A percentile compares a stretch with the other conserved stretches of the same genome.
These are phyloP conservation scores for Cryptococcus sp. DNA, from an alignment of 1,284 basidiomycete genomes.

Conservation along the genomic window DNA sequence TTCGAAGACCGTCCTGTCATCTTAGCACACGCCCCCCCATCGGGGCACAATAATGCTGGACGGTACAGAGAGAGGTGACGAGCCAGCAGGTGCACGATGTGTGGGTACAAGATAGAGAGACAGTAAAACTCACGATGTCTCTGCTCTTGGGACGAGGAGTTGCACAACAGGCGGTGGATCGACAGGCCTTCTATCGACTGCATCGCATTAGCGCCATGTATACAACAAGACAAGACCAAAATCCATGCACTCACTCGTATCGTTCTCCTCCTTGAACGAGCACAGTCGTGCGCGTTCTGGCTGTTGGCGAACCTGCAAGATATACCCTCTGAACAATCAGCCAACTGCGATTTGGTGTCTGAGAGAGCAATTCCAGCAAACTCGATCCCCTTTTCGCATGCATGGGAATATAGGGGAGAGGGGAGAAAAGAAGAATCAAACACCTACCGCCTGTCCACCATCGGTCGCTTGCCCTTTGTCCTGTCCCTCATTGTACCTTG, in stretches of 20 bases:
- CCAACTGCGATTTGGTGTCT: too few relatives aligned
- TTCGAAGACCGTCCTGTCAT: constrained; percentile 27
- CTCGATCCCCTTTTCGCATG: too few relatives aligned
- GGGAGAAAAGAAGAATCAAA: too few relatives aligned
- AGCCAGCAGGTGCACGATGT: too few relatives aligned
- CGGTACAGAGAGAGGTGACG: too few relatives aligned
- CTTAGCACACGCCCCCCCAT: not conserved
- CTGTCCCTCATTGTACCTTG: too few relatives aligned
- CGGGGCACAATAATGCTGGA: too few relatives aligned
- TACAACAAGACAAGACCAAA: not conserved
- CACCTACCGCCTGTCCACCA: too few relatives aligned
- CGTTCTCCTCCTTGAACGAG: constrained; percentile 49
- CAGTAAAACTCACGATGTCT: not conserved
- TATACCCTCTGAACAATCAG: not conserved
- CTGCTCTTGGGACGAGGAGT: constrained; percentile 14
- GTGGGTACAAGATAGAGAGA: too few relatives aligned
- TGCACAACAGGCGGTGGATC: constrained; percentile 48
- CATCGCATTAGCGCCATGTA: not conserved
- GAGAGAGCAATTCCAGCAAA: too few relatives aligned
- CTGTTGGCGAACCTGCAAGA: constrained; percentile 39
- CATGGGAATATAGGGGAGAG: too few relatives aligned
- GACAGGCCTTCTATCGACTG: constrained; percentile 45
- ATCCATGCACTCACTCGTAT: constrained; percentile 38
- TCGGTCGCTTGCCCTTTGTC: too few relatives aligned
- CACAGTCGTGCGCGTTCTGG: constrained; percentile 46